Conservation (phyloP, 768 basidiomycete genomes). For the Psilocybe cyanescens region DNA sequence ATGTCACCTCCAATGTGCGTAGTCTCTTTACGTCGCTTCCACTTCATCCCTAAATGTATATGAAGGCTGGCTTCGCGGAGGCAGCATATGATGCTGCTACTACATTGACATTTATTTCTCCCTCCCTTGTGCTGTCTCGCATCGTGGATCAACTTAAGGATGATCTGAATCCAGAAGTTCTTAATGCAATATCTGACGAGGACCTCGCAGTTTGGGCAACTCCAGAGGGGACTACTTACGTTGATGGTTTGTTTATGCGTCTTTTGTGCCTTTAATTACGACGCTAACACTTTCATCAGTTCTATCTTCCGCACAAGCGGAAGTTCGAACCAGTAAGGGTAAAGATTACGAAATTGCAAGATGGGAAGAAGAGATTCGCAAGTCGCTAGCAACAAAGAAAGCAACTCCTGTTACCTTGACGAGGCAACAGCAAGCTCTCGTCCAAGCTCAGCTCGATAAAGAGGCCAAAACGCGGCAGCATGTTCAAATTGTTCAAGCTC, state of each 20-base stretch:
- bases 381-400: conserved; percentile 83
- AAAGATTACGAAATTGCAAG: conserved; percentile 89
- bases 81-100: conserved; percentile 78
- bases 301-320: conserved; percentile 61
- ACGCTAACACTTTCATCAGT: conserved; percentile 43
- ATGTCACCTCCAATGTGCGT: conserved; percentile 49
- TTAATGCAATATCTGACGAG: conserved; percentile 67
- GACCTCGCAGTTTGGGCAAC: conserved; percentile 89
- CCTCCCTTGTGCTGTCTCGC: conserved; percentile 65
- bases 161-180: conserved; percentile 64
- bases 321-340: conserved; percentile 63
- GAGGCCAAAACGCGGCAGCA: conserved; percentile 70
- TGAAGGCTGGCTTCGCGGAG: conserved; percentile 53
- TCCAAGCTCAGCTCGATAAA: conserved; percentile 82
- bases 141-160: conserved; percentile 66
- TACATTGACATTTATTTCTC: conserved; percentile 82
- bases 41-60: neutral
- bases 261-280: neutral
- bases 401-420: conserved; percentile 60
- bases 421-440: conserved; percentile 84
- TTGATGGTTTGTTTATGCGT: conserved; percentile 63
- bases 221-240: conserved; percentile 77
- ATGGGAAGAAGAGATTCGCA: conserved; percentile 95
- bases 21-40: neutral
- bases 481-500: conserved; percentile 56